Conservation (phyloP, 2,329 filamentous ascomycete genomes). For the Ascochyta fabae region DNA sequence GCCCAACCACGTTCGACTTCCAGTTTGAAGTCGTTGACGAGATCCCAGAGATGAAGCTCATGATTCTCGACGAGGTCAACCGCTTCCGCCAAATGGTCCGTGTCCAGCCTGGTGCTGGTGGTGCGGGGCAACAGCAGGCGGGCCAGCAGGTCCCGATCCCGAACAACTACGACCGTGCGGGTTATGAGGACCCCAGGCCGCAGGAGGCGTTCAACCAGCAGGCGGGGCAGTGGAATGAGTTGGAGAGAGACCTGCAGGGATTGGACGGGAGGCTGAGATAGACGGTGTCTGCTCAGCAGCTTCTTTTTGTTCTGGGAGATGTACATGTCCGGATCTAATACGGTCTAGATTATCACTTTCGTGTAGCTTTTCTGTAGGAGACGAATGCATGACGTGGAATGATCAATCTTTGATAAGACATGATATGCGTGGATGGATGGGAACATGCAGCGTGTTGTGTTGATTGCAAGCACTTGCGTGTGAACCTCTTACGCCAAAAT, state of each 20-base stretch:
- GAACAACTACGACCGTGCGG: conserved; percentile 63
- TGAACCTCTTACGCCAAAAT: no score
- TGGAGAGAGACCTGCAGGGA: conserved; percentile 60
- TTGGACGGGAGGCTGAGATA: conserved; percentile 39
- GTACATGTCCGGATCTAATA: background rate
- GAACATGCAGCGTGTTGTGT: no score
- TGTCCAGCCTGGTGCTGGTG: conserved; percentile 46
- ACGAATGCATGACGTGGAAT: background rate
- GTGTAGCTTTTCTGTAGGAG: background rate
- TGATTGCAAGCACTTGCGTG: no score
- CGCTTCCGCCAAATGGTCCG: conserved; percentile 74
- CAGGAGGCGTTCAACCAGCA: conserved; percentile 59
- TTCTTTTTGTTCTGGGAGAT: background rate
- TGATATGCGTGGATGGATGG: background rate
- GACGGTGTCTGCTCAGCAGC: background rate
- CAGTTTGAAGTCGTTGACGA: conserved; percentile 98
- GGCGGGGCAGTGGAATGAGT: conserved; percentile 45
- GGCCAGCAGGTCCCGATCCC: conserved; percentile 65
- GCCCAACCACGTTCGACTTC: conserved; percentile 95
- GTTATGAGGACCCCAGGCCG: conserved; percentile 67
- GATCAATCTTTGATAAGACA: background rate
- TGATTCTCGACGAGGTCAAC: conserved; percentile 95
- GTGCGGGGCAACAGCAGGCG: conserved; percentile 46
- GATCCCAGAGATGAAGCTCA: conserved; percentile 90
- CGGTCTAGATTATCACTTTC: background rate